These are phyloP conservation scores for Hebeloma cylindrosporum DNA, from an alignment of 768 basidiomycete genomes.

Conservation along the genomic window DNA sequence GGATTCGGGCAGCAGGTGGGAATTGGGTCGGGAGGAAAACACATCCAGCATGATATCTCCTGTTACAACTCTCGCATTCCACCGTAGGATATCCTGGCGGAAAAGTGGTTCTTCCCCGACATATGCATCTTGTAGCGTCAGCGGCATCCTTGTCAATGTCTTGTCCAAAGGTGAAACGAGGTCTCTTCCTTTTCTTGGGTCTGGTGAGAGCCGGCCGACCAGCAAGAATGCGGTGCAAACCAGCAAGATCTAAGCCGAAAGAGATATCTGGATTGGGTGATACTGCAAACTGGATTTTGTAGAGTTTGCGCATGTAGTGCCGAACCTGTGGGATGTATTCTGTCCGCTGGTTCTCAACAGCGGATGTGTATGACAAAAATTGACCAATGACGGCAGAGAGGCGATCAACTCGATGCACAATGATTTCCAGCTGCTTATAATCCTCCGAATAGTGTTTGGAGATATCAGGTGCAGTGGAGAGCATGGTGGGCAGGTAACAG, in stretches of 20 bases:
- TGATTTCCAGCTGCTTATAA: conserved; percentile 77
- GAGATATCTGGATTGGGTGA: conserved; percentile 79
- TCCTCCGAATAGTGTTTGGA: conserved; percentile 77
- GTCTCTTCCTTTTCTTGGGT: conserved; percentile 57
- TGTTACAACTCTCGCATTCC: conserved; percentile 64
- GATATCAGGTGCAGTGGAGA: conserved; percentile 73
- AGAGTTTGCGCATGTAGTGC: conserved; percentile 89
- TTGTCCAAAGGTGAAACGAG: conserved; percentile 71
- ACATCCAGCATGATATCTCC: conserved; percentile 70
- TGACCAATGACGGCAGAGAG: conserved; percentile 74
- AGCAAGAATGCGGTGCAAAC: conserved; percentile 78
- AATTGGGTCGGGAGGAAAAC: conserved; percentile 60
- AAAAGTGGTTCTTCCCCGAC: conserved; percentile 66
- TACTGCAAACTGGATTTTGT: conserved; percentile 87
- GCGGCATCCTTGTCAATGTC: conserved; percentile 72
- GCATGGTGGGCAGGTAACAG: conserved; percentile 71
- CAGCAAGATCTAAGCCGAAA: conserved; percentile 80
- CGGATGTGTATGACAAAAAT: conserved; percentile 72
- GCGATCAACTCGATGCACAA: conserved; percentile 78
- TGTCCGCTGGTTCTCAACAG: conserved; percentile 66
- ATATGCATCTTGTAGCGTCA: conserved; percentile 80
- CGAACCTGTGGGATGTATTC: conserved; percentile 82
- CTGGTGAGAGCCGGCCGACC: conserved; percentile 52
- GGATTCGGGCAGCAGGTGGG: conserved; percentile 40
- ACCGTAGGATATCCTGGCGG: conserved; percentile 61